Percentiles rank a stretch among this genome's conserved stretches.
Conservation (phyloP, 768 basidiomycete genomes). For the Suillus clintonianus region DNA sequence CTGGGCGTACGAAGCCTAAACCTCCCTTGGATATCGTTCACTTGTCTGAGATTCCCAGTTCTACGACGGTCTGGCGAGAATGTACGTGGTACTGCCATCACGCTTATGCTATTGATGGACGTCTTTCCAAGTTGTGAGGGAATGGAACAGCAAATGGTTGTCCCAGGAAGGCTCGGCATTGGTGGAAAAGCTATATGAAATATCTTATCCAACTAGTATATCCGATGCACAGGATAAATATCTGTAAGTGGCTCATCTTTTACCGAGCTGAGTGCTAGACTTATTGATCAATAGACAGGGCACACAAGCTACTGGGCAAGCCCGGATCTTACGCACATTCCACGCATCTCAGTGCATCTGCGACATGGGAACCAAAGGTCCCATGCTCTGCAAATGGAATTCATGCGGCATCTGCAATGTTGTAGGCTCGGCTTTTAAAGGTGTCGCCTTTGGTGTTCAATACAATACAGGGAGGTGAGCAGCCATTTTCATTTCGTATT, state of each 20-base stretch:
- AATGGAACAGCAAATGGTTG: slow-evolving; percentile 1
- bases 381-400: slow-evolving; percentile 52
- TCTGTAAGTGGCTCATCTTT: slow-evolving; percentile 36
- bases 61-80: slow-evolving; percentile 51
- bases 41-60: slow-evolving; percentile 49
- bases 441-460: slow-evolving; percentile 56
- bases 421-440: slow-evolving; percentile 56
- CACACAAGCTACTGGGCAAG: slow-evolving; percentile 35
- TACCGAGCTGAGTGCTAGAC: slow-evolving; percentile 7
- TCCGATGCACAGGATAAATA: slow-evolving; percentile 46
- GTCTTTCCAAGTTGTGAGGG: neutral
- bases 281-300: slow-evolving; percentile 21
- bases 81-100: slow-evolving; percentile 39
- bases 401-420: slow-evolving; percentile 69
- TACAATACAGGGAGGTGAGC: slow-evolving; percentile 57
- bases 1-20: neutral
- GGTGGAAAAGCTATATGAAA: slow-evolving; percentile 60
- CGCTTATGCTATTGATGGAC: slow-evolving; percentile 17
- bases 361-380: slow-evolving; percentile 59
- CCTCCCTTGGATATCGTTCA: slow-evolving; percentile 37
- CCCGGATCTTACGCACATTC: slow-evolving; percentile 57
- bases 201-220: slow-evolving; percentile 34
- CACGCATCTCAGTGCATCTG: slow-evolving; percentile 70
- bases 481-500: slow-evolving; percentile 4
- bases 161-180: slow-evolving; percentile 21